Base-by-base conservation (phyloP, 2,329 filamentous ascomycete species). In the Knoxdaviesia capensis region DNA sequence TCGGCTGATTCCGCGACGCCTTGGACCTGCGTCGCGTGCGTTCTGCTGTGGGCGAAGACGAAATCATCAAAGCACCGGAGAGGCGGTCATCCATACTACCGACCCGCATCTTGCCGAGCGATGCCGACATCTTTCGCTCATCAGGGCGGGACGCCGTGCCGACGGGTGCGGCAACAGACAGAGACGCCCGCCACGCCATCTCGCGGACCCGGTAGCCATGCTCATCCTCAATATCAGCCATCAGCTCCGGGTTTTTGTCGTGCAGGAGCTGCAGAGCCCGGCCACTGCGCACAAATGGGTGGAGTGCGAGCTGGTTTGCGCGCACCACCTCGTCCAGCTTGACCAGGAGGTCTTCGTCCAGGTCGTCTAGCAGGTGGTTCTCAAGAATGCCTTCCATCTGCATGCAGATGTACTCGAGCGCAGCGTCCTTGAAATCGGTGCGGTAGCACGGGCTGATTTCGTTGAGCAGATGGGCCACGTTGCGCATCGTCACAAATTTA, bases 301-400 rank as follows among this genome's bases (percentile, higher is more conserved):
- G 73, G 42, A 74, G 78, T 7, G 80, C 73, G 36, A 86, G 61
- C 54, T 98, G 90, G 49, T 94, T 92, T 38, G 77, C 74, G 45
- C 79, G 77, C 9, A 93, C 85, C 7, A 85, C 71, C 40, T 71
- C 65, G 54, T 94, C 85, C 3, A 98, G 68, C 42, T 94, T 84
- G 3, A 70, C 52, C 10, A 94, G 60, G n/a, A 96, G 61, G 45
- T 92, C 80, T 36, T 81, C 74, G 42, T 96, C 87, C 10, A 98
- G 69, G 44, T 85, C 80, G 48, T 92, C 82, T 3, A 98, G 68
- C 10, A 88, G 68, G 50, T 84, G 80, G 47, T 93, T 94, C 53
- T 94, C 86, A 41, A 98, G 74, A 69, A 96, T 84, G 6, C 77
- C 75, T 57, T 98, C 90, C 44, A 96, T 66, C 52, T 94, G 92